phyloP scores from a whole-genome alignment of 768 basidiomycete species.

The Ephemerocybe angulata region DNA sequence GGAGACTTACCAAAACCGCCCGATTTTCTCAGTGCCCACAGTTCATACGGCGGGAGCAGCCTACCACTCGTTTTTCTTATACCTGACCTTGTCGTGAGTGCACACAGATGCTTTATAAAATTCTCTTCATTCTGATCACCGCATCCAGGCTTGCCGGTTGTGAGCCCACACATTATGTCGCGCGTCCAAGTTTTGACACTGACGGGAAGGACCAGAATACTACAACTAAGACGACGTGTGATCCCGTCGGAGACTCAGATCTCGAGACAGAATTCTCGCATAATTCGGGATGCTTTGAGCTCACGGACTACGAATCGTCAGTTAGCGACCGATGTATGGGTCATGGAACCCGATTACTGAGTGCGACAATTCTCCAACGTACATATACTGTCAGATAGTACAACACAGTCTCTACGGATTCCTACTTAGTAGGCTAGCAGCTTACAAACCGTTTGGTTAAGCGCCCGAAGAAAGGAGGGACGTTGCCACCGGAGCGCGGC shows the following conservation, averaged over 20 bases:
- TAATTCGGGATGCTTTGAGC: constrained; percentile 11
- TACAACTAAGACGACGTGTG: constrained; percentile 34
- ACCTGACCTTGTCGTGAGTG: constrained; percentile 34
- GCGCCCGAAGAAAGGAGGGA: no score
- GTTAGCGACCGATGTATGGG: background rate
- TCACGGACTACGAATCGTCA: background rate
- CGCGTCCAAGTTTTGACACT: background rate
- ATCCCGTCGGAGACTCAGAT: constrained; percentile 30
- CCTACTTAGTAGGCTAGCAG: no score
- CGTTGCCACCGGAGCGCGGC: no score
- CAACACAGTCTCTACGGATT: no score
- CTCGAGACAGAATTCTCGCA: constrained; percentile 11
- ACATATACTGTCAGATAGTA: no score
- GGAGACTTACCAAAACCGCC: background rate
- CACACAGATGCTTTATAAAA: background rate
- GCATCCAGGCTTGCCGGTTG: constrained; percentile 33
- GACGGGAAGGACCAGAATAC: constrained; percentile 25
- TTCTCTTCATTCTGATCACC: background rate
- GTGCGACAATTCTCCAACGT: no score
- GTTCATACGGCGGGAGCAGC: constrained; percentile 26
- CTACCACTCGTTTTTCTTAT: constrained; percentile 35
- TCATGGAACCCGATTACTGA: background rate
- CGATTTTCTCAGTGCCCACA: constrained; percentile 11
- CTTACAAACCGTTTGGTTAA: no score
- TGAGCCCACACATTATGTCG: constrained; percentile 13